Conservation (phyloP, 345 rosid species). For the Salix koriyanagi region DNA sequence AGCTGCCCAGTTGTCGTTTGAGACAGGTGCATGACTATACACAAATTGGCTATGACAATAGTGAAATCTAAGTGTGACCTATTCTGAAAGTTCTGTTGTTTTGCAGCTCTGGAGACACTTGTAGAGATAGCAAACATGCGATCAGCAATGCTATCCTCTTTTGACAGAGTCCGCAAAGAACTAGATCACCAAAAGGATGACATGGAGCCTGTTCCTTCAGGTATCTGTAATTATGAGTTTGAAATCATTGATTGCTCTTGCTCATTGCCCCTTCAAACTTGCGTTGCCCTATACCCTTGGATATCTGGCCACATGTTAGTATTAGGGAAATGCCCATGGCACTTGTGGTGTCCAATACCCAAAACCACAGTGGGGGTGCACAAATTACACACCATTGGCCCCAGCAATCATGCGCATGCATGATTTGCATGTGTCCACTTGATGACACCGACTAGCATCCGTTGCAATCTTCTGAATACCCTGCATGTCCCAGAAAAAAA, state of each 20-base stretch:
- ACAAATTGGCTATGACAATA: slow-evolving; percentile 3
- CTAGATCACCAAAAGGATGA: slow-evolving; percentile 28
- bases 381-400: background rate
- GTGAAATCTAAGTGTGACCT: background rate
- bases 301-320: background rate
- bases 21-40: slow-evolving; percentile 51
- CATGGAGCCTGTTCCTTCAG: slow-evolving; percentile 17
- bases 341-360: background rate
- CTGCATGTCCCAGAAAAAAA: no score
- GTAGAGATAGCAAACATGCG: slow-evolving; percentile 78
- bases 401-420: background rate
- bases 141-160: slow-evolving; percentile 49
- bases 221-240: background rate
- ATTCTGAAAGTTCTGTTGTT: background rate
- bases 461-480: no score
- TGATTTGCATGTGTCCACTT: no score
- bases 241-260: background rate
- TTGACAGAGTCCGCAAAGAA: slow-evolving; percentile 36
- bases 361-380: background rate
- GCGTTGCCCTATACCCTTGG: background rate
- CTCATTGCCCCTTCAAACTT: background rate
- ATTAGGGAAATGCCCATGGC: background rate
- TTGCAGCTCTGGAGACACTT: slow-evolving; percentile 69
- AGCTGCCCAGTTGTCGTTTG: slow-evolving; percentile 76
- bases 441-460: no score